Evolutionary conservation across 2,329 filamentous ascomycete genomes (phyloP), one percentile per base, ranked within the genome.

Genomic region (Orbilia javanica): DNA sequence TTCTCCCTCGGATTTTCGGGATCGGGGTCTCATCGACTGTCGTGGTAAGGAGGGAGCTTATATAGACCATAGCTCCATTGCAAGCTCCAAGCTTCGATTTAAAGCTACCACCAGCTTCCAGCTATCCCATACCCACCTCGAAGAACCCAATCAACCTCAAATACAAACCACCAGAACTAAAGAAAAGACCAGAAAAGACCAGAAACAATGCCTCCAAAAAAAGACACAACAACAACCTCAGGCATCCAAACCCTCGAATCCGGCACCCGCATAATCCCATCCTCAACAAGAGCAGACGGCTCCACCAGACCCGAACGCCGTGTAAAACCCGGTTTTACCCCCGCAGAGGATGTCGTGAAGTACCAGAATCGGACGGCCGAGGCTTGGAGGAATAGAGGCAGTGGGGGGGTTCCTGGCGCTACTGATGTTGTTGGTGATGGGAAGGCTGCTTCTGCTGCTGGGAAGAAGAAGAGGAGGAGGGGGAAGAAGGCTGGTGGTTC

Each of bases 321-420:
- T 83, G 93, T 99, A 79, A 90, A 93, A 31, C 95, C 96, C 0
- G 96, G 96, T 67, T 99, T 97, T 85, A 90, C 91, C 36, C 96
- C 96, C 0, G 93, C 94, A 0, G 96, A 99, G 85, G 96, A 99
- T 84, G 91, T 98, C 80, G 94, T 97, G 83, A 87, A 97, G 53
- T 99, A 99, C 88, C 96, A 94, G 86, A 97, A 97, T 84, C 91
- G 93, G 72, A 94, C 91, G 0, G 94, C 94, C 62, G 92, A 96
- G 83, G 90, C 89, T 62, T 97, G 92, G 86, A 93, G 93, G 83
- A 93, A 89, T 81, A 90, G 93, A 65, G 89, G 89, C 27, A 88
- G 86, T 79, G 90, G 89, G 72, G 91, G 89, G 22, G 88, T 97
- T 3, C 93, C 93, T 3, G 95, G 95, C 25, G 92, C 93, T 0